Conservation (phyloP, 202 grass and related monocot species). For the Schoenoplectus tabernaemontani region DNA sequence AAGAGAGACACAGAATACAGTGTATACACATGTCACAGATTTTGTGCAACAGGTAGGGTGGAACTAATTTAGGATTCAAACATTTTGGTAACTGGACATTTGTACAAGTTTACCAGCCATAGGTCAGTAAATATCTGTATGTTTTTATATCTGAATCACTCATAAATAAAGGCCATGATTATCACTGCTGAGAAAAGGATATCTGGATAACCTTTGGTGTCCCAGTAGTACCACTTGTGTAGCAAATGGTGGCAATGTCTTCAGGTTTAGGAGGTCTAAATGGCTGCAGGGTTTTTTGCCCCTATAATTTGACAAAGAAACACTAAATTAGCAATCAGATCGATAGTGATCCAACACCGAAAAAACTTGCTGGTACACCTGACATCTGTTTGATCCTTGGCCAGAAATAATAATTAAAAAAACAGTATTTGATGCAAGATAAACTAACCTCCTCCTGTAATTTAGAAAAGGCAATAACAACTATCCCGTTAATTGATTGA, state of each 20-base stretch:
- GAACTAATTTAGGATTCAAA: neutral
- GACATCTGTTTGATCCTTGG: neutral
- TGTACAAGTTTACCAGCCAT: neutral
- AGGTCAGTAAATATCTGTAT: neutral
- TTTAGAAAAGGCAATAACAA: conserved; percentile 61
- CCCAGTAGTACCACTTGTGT: conserved; percentile 94
- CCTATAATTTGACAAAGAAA: conserved; percentile 40
- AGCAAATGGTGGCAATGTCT: conserved; percentile 90
- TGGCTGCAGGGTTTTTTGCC: conserved; percentile 43
- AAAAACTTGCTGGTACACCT: neutral
- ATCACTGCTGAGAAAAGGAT: neutral
- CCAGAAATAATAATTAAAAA: neutral
- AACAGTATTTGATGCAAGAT: neutral
- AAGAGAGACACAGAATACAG: conserved; percentile 19
- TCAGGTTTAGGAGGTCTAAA: conserved; percentile 75
- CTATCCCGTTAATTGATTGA: conserved; percentile 36
- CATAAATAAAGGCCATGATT: neutral
- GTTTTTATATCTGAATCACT: neutral
- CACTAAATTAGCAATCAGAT: neutral
- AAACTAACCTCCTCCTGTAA: conserved; percentile 41
- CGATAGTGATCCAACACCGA: neutral
- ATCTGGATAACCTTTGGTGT: conserved; percentile 63
- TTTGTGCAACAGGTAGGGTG: neutral
- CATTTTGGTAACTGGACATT: neutral
- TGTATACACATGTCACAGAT: neutral